A percentile compares a stretch with the other conserved stretches of the same genome.
Evolutionary conservation across 1,139 yeast species (phyloP).

Genomic region (Candida glucosophila): DNA sequence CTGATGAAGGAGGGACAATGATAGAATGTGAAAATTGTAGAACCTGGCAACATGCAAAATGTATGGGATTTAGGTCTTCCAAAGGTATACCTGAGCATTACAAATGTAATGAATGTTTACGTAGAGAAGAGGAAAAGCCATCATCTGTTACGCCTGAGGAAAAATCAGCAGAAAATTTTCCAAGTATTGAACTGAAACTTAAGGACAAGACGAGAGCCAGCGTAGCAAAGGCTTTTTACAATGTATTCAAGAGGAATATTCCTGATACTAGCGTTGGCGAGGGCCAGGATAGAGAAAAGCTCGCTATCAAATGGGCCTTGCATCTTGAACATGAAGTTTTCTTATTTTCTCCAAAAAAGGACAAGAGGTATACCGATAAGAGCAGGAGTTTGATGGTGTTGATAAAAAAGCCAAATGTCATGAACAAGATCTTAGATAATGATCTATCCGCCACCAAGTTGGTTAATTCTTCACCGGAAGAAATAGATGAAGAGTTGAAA

Average conservation of each 20-base stretch:
- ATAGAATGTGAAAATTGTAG: constrained; percentile 71
- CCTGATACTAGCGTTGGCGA: constrained; percentile 24
- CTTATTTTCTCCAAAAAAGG: constrained; percentile 14
- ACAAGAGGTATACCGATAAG: constrained; percentile 30
- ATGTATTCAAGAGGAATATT: constrained; percentile 33
- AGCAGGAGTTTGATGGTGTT: constrained; percentile 33
- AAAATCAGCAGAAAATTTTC: background rate
- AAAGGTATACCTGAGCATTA: constrained; percentile 24
- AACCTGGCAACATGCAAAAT: constrained; percentile 80
- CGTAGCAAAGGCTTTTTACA: constrained; percentile 31
- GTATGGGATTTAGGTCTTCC: constrained; percentile 45
- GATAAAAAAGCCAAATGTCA: constrained; percentile 23
- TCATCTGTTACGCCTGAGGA: constrained; percentile 1
- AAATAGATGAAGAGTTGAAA: constrained; percentile 60
- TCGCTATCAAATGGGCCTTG: constrained; percentile 28
- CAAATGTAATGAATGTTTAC: constrained; percentile 28
- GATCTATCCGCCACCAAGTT: constrained; percentile 20
- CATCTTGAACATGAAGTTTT: constrained; percentile 35
- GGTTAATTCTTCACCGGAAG: constrained; percentile 25
- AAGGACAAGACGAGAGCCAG: constrained; percentile 24
- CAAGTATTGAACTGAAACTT: constrained; percentile 10
- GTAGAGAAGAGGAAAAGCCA: constrained; percentile 7
- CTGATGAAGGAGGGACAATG: constrained; percentile 58
- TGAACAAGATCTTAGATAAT: constrained; percentile 19
- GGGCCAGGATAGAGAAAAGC: constrained; percentile 18